These are phyloP conservation scores for Nadsonia starkeyi-henricii DNA, from an alignment of 1,139 yeast species.

Conservation along the genomic window DNA sequence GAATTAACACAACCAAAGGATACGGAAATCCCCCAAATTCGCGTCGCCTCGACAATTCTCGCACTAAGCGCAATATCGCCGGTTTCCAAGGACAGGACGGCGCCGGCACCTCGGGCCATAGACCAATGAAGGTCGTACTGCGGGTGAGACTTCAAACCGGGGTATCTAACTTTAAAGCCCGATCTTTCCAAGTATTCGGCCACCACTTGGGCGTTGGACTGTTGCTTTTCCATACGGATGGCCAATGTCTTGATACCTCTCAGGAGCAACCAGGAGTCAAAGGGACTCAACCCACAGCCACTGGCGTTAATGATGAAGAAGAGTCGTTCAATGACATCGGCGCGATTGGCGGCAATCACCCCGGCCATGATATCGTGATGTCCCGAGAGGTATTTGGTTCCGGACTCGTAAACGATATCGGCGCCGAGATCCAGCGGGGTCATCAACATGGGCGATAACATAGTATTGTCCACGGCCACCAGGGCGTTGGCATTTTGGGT, in stretches of 20 bases:
- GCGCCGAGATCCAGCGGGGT: conserved; percentile 76
- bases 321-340: conserved; percentile 50
- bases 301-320: conserved; percentile 75
- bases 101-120: conserved; percentile 78
- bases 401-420: conserved; percentile 85
- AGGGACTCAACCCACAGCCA: conserved; percentile 84
- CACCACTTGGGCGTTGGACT: conserved; percentile 56
- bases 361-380: conserved; percentile 97
- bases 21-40: conserved; percentile 78
- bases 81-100: conserved; percentile 79
- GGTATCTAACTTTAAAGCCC: conserved; percentile 60
- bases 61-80: conserved; percentile 57
- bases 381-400: conserved; percentile 82
- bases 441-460: conserved; percentile 86
- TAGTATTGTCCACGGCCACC: conserved; percentile 85
- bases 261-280: conserved; percentile 76
- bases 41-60: conserved; percentile 59
- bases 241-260: conserved; percentile 82
- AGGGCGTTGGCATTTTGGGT: conserved; percentile 49
- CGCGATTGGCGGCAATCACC: conserved; percentile 54
- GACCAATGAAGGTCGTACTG: conserved; percentile 66
- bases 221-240: conserved; percentile 77
- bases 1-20: conserved; percentile 92
- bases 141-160: conserved; percentile 73
- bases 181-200: conserved; percentile 56